Conservation (phyloP, 177 flowering plant species). For the Viscum album region DNA sequence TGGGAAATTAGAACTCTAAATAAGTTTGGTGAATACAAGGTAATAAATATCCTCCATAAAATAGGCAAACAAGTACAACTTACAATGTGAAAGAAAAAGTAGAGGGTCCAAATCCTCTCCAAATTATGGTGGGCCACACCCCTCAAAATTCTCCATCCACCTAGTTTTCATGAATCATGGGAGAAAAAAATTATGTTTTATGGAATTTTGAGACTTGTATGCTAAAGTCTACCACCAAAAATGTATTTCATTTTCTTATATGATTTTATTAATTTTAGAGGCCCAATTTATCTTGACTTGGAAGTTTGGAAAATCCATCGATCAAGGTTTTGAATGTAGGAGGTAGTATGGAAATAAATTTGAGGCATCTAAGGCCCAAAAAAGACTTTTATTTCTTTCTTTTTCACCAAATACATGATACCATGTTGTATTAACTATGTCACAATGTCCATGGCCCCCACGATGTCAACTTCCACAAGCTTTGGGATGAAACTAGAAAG, state of each 20-base stretch:
- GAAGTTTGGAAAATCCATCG: conserved; percentile 58
- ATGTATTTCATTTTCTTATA: not conserved
- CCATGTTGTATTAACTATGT: conserved; percentile 97
- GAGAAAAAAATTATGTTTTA: no score
- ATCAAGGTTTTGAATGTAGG: conserved; percentile 81
- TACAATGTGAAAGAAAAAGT: conserved; percentile 70
- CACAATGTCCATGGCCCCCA: conserved; percentile 88
- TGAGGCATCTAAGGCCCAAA: conserved; percentile 61
- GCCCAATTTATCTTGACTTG: not conserved
- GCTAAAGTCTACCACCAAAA: not conserved
- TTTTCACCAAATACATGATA: conserved; percentile 67
- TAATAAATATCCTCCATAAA: conserved; percentile 46
- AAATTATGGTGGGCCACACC: conserved; percentile 52
- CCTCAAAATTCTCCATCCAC: not conserved
- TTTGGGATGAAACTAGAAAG: conserved; percentile 91
- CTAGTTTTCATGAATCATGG: not conserved
- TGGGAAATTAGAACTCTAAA: conserved; percentile 80
- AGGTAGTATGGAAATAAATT: conserved; percentile 60
- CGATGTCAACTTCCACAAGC: conserved; percentile 75
- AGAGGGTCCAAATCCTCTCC: conserved; percentile 85
- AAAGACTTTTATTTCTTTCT: conserved; percentile 67
- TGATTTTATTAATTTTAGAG: no score
- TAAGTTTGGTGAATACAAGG: conserved; percentile 52
- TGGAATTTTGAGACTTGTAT: no score
- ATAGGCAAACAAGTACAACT: conserved; percentile 91